Conservation (phyloP, 495 filamentous ascomycete genomes). For the Aspergillus hancockii region DNA sequence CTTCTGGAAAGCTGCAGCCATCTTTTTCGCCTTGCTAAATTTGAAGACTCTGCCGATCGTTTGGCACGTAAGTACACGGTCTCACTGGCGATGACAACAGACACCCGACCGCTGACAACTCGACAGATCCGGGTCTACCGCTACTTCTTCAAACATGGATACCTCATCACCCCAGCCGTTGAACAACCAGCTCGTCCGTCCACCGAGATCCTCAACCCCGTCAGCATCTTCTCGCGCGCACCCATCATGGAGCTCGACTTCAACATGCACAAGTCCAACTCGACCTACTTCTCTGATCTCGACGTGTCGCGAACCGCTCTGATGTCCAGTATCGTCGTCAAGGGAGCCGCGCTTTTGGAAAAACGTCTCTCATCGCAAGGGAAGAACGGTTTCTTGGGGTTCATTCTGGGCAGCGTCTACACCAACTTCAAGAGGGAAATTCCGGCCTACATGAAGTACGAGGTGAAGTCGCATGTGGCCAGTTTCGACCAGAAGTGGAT, state of each 20-base stretch:
- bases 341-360: constrained; percentile 44
- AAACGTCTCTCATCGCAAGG: constrained; percentile 25
- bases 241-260: constrained; percentile 71
- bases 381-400: constrained; percentile 43
- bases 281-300: constrained; percentile 80
- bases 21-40: constrained; percentile 51
- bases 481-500: constrained; percentile 75
- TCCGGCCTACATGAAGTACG: constrained; percentile 64
- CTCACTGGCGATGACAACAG: background rate
- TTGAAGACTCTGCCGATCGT: constrained; percentile 52
- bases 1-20: constrained; percentile 45
- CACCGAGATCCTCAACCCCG: constrained; percentile 44
- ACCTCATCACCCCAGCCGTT: constrained; percentile 24
- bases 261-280: constrained; percentile 84
- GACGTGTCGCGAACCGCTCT: constrained; percentile 69
- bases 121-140: constrained; percentile 25
- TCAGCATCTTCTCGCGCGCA: constrained; percentile 49
- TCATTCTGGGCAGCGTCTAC: constrained; percentile 68
- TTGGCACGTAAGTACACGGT: constrained; percentile 51
- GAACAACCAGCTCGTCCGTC: constrained; percentile 16
- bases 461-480: constrained; percentile 73
- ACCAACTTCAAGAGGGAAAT: constrained; percentile 74
- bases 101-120: background rate
- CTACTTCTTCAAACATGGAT: constrained; percentile 28
- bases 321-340: constrained; percentile 52